Evolutionary conservation across 805 yeast species (phyloP).

Genomic region (Starmerella lactis-condensi): DNA sequence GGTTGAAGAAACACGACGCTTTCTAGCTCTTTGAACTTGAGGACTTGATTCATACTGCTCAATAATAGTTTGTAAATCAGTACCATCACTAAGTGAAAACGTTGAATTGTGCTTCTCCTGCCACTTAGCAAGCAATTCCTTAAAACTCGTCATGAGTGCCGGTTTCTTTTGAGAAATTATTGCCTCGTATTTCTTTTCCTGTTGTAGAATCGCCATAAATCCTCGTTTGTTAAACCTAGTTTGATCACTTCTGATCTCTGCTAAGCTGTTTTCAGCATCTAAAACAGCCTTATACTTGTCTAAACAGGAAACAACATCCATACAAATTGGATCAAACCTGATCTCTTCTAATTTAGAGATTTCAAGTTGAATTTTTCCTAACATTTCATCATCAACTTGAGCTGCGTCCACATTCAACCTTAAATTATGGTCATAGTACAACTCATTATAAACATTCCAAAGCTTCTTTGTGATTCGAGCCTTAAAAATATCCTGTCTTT

Average conservation of each 20-base stretch:
- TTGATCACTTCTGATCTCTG: slow-evolving; percentile 58
- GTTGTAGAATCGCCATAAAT: slow-evolving; percentile 27
- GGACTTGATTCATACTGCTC: not conserved
- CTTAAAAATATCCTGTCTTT: too few species aligned
- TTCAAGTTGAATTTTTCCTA: slow-evolving; percentile 41
- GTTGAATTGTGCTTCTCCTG: not conserved
- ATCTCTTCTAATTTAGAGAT: slow-evolving; percentile 34
- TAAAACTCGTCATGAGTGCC: slow-evolving; percentile 34
- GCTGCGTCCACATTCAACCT: not conserved
- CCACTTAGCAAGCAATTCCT: slow-evolving; percentile 18
- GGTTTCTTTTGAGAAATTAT: slow-evolving; percentile 54
- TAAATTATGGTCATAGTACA: too few species aligned
- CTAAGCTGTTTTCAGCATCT: slow-evolving; percentile 41
- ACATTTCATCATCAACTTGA: slow-evolving; percentile 2
- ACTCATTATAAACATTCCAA: too few species aligned
- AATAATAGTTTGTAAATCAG: too few species aligned
- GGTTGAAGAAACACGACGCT: not conserved
- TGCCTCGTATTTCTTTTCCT: slow-evolving; percentile 64
- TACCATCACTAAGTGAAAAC: not conserved
- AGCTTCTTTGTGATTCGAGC: too few species aligned
- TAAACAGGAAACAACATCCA: not conserved
- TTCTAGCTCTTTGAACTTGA: not conserved
- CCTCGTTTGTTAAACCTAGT: slow-evolving; percentile 29
- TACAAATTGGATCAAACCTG: slow-evolving; percentile 15
- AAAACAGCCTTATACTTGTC: slow-evolving; percentile 1